A percentile compares a stretch with the other conserved stretches of the same genome.
phyloP scores from a whole-genome alignment of 1,284 basidiomycete genomes.

The Marasmius sp. region DNA sequence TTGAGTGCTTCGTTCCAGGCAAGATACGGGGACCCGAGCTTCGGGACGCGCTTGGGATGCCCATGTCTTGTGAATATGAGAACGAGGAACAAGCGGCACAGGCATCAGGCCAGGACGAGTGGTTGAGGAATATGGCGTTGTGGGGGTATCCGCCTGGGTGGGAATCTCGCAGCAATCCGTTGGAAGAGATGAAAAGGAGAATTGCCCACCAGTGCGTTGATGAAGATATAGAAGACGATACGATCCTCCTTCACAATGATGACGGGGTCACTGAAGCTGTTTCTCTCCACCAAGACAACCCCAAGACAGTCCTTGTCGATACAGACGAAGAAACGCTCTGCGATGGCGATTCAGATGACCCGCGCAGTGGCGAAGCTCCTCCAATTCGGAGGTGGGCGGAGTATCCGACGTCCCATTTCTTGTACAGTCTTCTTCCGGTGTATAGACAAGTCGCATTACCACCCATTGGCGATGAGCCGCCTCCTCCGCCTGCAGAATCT shows the following conservation, averaged over 20 bases:
- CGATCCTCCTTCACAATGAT: background rate
- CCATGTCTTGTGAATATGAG: background rate
- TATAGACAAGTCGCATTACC: conserved; percentile 47
- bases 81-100: background rate
- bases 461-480: conserved; percentile 19
- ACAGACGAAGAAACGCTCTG: background rate
- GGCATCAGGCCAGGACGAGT: conserved; percentile 47
- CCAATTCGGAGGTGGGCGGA: conserved; percentile 53
- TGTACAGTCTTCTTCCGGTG: conserved; percentile 50
- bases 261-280: conserved; percentile 28
- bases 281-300: conserved; percentile 35
- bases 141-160: conserved; percentile 82
- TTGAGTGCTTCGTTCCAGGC: conserved; percentile 61
- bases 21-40: conserved; percentile 49
- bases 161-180: conserved; percentile 52
- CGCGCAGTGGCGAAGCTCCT: conserved; percentile 5
- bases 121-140: conserved; percentile 62
- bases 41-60: conserved; percentile 52
- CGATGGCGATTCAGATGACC: background rate
- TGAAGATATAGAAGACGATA: conserved; percentile 8
- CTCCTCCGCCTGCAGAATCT: background rate
- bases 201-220: conserved; percentile 30
- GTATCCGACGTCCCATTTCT: conserved; percentile 62
- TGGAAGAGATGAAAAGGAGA: conserved; percentile 39
- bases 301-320: background rate